Evolutionary conservation across 306 rosid genomes (phyloP).

Genomic region (Inga leiocalycina): DNA sequence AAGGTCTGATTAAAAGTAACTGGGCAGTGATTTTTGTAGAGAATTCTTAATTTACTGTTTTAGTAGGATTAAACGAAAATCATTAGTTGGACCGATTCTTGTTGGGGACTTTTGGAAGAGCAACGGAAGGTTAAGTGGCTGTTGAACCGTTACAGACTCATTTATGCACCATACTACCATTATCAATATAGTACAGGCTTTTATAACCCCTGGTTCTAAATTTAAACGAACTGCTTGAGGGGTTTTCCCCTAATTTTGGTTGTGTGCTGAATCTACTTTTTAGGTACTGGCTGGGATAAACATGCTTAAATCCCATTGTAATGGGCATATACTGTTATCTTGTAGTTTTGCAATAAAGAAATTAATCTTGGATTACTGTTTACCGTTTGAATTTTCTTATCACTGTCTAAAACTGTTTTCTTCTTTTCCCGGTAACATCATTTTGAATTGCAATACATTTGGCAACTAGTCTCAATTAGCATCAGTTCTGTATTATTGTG

Average conservation of each 20-base stretch:
- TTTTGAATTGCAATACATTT: background rate
- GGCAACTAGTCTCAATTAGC: background rate
- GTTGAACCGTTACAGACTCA: slow-evolving; percentile 11
- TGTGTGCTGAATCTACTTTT: background rate
- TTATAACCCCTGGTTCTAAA: background rate
- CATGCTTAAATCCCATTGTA: background rate
- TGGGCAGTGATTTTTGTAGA: slow-evolving; percentile 77
- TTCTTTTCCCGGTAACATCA: background rate
- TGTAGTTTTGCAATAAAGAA: background rate
- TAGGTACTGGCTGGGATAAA: background rate
- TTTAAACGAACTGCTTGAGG: background rate
- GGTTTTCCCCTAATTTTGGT: background rate
- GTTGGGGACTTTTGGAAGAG: slow-evolving; percentile 24
- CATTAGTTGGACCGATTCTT: slow-evolving; percentile 1
- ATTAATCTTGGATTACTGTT: background rate
- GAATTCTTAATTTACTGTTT: slow-evolving; percentile 29
- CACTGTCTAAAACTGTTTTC: background rate
- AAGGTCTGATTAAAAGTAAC: slow-evolving; percentile 42
- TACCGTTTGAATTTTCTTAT: background rate
- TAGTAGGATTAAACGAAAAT: slow-evolving; percentile 30
- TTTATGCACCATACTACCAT: slow-evolving; percentile 17
- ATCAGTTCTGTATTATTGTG: background rate
- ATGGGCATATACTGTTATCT: background rate
- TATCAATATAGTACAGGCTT: background rate
- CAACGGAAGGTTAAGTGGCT: background rate